These are phyloP conservation scores for Brassica balearica DNA, from an alignment of 441 rosid genomes.

Conservation along the genomic window DNA sequence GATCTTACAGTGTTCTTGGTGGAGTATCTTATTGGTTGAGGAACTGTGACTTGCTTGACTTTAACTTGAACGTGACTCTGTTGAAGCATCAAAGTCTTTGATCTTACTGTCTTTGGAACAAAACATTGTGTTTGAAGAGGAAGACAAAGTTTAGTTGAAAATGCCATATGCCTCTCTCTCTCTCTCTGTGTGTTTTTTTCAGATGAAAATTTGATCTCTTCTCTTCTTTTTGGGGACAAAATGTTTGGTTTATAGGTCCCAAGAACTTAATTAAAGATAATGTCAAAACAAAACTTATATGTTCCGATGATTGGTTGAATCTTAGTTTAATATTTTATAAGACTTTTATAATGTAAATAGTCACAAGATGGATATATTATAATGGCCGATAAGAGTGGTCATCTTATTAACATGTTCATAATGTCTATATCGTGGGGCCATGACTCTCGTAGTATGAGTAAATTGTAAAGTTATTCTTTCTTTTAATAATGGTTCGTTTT, in stretches of 20 bases:
- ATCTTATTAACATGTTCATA: slow-evolving; percentile 14
- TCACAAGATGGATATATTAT: slow-evolving; percentile 24
- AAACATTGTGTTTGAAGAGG: slow-evolving; percentile 44
- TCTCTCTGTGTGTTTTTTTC: background rate
- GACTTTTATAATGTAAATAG: slow-evolving; percentile 10
- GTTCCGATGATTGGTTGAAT: slow-evolving; percentile 29
- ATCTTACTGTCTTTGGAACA: slow-evolving; percentile 39
- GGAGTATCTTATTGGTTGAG: slow-evolving; percentile 61
- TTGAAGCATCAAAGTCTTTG: slow-evolving; percentile 51
- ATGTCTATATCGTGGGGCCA: slow-evolving; percentile 37
- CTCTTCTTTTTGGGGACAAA: slow-evolving; percentile 35
- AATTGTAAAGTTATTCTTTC: background rate
- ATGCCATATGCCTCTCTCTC: slow-evolving; percentile 33
- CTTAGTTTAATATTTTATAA: slow-evolving; percentile 23
- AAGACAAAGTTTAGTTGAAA: slow-evolving; percentile 51
- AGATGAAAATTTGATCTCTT: slow-evolving; percentile 40
- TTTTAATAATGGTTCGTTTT: background rate
- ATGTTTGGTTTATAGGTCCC: slow-evolving; percentile 40
- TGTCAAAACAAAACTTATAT: background rate
- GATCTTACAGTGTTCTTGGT: slow-evolving; percentile 63
- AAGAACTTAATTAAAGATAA: background rate
- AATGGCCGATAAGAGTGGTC: slow-evolving; percentile 29
- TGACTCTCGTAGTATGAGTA: slow-evolving; percentile 1
- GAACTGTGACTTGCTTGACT: slow-evolving; percentile 41
- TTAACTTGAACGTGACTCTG: slow-evolving; percentile 45